phyloP scores from a whole-genome alignment of 1,284 basidiomycete species.

The Cystobasidium slooffiae region DNA sequence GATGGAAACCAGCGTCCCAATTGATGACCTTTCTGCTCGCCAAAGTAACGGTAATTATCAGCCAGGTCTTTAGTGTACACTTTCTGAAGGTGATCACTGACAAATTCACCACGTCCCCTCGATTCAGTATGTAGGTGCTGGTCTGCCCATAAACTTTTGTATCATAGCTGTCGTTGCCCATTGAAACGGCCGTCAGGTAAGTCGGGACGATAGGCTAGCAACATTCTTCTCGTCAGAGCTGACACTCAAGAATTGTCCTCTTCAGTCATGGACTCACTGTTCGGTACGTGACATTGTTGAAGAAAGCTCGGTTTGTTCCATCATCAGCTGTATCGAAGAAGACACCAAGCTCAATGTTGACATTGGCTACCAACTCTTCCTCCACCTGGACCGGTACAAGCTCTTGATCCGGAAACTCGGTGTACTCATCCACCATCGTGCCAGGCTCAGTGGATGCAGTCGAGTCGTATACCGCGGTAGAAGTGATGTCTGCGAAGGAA shows the following conservation, averaged over 20 bases:
- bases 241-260: background rate
- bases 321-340: slow-evolving; percentile 70
- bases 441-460: slow-evolving; percentile 62
- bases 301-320: slow-evolving; percentile 77
- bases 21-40: slow-evolving; percentile 68
- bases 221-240: too few species aligned
- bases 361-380: slow-evolving; percentile 64
- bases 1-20: slow-evolving; percentile 63
- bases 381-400: slow-evolving; percentile 67
- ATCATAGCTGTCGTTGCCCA: slow-evolving; percentile 73
- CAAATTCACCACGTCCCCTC: slow-evolving; percentile 77
- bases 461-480: slow-evolving; percentile 70
- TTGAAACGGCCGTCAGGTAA: slow-evolving; percentile 72
- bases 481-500: slow-evolving; percentile 69
- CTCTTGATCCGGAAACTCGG: slow-evolving; percentile 65
- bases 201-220: slow-evolving; percentile 65
- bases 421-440: slow-evolving; percentile 62
- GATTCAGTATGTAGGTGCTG: slow-evolving; percentile 70
- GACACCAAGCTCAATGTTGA: slow-evolving; percentile 55
- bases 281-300: slow-evolving; percentile 62
- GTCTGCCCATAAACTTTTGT: slow-evolving; percentile 74
- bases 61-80: background rate
- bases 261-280: background rate
- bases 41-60: slow-evolving; percentile 57
- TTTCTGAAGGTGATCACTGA: background rate